A percentile compares a stretch with the other conserved stretches of the same genome.
Conservation (phyloP, 148 eudicot genomes). For the Cornus kousa region DNA sequence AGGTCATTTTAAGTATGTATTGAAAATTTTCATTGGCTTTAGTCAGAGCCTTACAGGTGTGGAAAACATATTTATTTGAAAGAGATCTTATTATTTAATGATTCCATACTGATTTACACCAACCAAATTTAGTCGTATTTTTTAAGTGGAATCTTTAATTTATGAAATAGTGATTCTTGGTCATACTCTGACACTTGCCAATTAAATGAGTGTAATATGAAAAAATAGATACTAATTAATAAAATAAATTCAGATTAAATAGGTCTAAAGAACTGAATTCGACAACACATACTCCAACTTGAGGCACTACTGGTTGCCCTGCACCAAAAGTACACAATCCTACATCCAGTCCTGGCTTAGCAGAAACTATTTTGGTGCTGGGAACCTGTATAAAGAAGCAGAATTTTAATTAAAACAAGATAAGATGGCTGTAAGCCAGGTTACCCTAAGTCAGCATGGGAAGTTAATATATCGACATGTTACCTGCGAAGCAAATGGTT, state of each 20-base stretch:
- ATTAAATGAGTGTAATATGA: neutral
- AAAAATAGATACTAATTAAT: too few species aligned
- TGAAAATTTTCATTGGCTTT: too few species aligned
- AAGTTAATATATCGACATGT: constrained; percentile 8
- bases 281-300: constrained; percentile 29
- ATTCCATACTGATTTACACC: too few species aligned
- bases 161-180: neutral
- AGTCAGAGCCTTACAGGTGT: too few species aligned
- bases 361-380: constrained; percentile 32
- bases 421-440: neutral
- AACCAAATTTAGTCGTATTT: too few species aligned
- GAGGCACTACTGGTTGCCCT: constrained; percentile 22
- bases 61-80: too few species aligned
- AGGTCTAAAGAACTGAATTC: neutral
- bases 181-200: neutral
- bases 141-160: neutral
- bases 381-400: constrained; percentile 35
- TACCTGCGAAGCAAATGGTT: constrained; percentile 60
- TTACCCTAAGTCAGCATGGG: neutral
- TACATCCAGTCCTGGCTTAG: constrained; percentile 38
- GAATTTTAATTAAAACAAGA: neutral
- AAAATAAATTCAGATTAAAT: neutral
- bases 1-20: too few species aligned
- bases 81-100: too few species aligned
- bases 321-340: constrained; percentile 14